Evolutionary conservation across 768 basidiomycete genomes (phyloP).

Genomic region (Rhizopogon vinicolor): DNA sequence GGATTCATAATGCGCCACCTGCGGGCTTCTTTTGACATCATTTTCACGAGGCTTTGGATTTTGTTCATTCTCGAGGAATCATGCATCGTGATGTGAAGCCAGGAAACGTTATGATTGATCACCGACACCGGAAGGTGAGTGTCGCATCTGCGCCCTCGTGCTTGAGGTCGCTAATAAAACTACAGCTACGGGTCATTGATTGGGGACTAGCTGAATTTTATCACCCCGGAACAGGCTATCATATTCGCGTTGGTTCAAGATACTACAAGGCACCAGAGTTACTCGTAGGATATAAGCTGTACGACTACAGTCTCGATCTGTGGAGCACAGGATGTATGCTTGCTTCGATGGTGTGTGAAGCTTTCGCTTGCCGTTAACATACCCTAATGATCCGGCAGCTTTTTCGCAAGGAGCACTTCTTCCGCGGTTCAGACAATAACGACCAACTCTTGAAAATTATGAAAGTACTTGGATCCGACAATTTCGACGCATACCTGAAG

Average conservation of each 20-base stretch:
- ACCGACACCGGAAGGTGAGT: conserved; percentile 52
- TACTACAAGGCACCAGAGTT: conserved; percentile 76
- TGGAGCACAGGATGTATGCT: conserved; percentile 77
- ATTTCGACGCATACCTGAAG: conserved; percentile 55
- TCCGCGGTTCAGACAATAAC: conserved; percentile 69
- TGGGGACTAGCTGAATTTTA: conserved; percentile 80
- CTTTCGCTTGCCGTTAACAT: neutral
- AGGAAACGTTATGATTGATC: conserved; percentile 74
- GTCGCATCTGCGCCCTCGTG: neutral
- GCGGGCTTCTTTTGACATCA: conserved; percentile 1
- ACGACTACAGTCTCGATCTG: conserved; percentile 69
- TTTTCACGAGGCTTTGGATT: conserved; percentile 49
- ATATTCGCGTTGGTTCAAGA: conserved; percentile 66
- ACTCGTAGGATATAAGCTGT: conserved; percentile 65
- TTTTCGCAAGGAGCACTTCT: conserved; percentile 72
- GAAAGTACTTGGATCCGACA: conserved; percentile 64
- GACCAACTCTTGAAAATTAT: conserved; percentile 71
- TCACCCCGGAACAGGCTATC: conserved; percentile 64
- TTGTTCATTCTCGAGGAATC: conserved; percentile 66
- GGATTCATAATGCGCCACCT: neutral
- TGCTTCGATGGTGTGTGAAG: conserved; percentile 58
- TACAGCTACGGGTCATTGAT: conserved; percentile 56
- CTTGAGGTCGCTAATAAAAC: neutral
- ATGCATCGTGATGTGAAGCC: conserved; percentile 71
- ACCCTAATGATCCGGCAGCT: conserved; percentile 36